Base-by-base conservation (phyloP, 345 rosid species). In the Syzygium grande region DNA sequence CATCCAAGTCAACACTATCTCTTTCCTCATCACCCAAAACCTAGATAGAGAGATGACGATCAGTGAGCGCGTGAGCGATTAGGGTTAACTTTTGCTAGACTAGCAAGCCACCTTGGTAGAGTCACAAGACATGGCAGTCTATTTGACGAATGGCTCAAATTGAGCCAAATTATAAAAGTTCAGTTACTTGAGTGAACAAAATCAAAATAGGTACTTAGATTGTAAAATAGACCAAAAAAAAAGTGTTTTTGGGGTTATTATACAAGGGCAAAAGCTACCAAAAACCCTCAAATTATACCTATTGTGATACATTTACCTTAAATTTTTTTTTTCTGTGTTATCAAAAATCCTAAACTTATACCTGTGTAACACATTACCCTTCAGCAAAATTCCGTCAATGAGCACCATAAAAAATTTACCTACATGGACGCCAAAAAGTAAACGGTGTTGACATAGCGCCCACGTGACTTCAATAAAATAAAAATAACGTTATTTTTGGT, bases 51-150 rank as follows among this genome's bases (percentile, higher is more conserved):
- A 34, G 43, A 34, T 30, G 46, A 68, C 19, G 25, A 23, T 68
- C 9, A 34, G 79, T 11, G 21, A 68, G 43, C 41, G 4, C 2
- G 6, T 68, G 12, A 5, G 79, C 41, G 6, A 34, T 68, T 17
- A 68, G 12, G 46, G 12, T 30, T 68, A 30, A 68, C 0, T 68
- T 68, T 68, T 17, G 46, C 21, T 68, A 34, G 12, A 10, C 11
- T 29, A 63, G 41, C 11, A 63, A 63, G 41, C 34, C 16, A 27
- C 7, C 0, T 59, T 27, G 65, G 65, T 0, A 61, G 13, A 11
- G 68, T n/a, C 29, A 61, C 0, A 61, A 12, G 29, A 61, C 0
- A 61, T 61, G 68, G 29, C 9, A 0, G 1, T 61, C n/a, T 0
- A 30, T 65, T 30, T 65, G 43, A 65, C 3, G 12, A 17, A 68